Base-by-base conservation (phyloP, 345 rosid genomes). In the Gossypium australe region DNA sequence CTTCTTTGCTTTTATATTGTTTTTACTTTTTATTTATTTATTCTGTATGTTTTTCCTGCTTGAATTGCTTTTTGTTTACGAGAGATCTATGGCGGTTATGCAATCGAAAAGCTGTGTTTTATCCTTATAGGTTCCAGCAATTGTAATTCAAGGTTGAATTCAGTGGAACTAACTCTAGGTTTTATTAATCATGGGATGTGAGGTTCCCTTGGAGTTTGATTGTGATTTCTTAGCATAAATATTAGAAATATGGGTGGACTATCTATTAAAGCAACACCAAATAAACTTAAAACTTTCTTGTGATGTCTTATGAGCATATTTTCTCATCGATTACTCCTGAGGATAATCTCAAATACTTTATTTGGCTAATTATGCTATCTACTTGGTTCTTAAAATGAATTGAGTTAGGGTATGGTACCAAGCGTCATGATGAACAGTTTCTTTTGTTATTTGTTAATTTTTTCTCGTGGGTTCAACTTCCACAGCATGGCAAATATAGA, bases 61-160 rank as follows among this genome's bases (percentile, higher is more conserved):
- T 34, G 41, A 10, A 9, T 63, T 45, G 64, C 5, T 8, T 25
- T 47, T 60, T 43, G n/a, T 67, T 56, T 24, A 7, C 17, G 12
- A 34, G 56, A 62, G 68, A 75, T 69, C 57, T 72, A 14, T 14
- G 66, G 49, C 20, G 63, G 44, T 71, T 49, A 52, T 55, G 29
- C 43, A 20, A 67, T 51, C 49, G 27, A 38, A 67, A 48, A 64
- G 44, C 41, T 52, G 16, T 29, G 27, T 56, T 17, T 65, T 22
- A 29, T 51, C 49, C 11, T 59, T 48, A 44, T 49, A 51, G 58
- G 38, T 29, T 65, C 53, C 18, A 29, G 22, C 9, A 11, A 52
- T 57, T 77, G 72, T 25, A 65, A 16, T 61, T 53, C 2, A 55
- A 61, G 62, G 49, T 73, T 58, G 70, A 73, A 8, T 48, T 78